Conservation (phyloP, 2,329 filamentous ascomycete genomes). For the Penicillium sp. region DNA sequence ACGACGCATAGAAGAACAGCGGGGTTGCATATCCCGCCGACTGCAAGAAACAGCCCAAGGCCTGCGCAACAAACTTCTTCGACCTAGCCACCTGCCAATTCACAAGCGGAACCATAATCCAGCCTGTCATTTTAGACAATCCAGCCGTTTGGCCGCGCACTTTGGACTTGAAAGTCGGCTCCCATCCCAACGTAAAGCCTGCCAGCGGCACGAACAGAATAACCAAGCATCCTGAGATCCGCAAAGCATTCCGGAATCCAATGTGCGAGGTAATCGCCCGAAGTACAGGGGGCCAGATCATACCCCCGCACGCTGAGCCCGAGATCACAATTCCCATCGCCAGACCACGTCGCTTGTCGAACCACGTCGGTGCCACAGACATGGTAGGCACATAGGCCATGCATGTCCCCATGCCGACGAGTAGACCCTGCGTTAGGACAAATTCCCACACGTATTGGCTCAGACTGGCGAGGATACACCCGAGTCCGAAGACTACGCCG, state of each 20-base stretch:
- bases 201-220: constrained; percentile 27
- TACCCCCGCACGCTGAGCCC: constrained; percentile 39
- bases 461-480: constrained; percentile 34
- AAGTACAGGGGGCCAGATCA: constrained; percentile 37
- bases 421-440: constrained; percentile 33
- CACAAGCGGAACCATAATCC: constrained; percentile 29
- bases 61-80: constrained; percentile 36
- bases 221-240: constrained; percentile 30
- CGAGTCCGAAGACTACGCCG: constrained; percentile 32
- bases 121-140: constrained; percentile 15
- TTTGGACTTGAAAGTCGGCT: constrained; percentile 25
- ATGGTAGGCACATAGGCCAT: constrained; percentile 39
- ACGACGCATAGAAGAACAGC: constrained; percentile 39
- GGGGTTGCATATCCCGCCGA: constrained; percentile 40
- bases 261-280: constrained; percentile 29
- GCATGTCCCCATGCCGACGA: constrained; percentile 38
- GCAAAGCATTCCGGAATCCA: constrained; percentile 38
- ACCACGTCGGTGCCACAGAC: constrained; percentile 39
- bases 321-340: constrained; percentile 40
- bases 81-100: constrained; percentile 26
- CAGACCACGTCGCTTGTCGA: constrained; percentile 33
- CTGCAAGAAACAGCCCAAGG: constrained; percentile 35
- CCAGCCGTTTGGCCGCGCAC: constrained; percentile 16
- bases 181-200: constrained; percentile 28
- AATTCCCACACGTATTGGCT: constrained; percentile 34